Evolutionary conservation across 148 eudicot genomes (phyloP), one percentile per base, ranked within the genome.

Genomic region (Silene uniflora): DNA sequence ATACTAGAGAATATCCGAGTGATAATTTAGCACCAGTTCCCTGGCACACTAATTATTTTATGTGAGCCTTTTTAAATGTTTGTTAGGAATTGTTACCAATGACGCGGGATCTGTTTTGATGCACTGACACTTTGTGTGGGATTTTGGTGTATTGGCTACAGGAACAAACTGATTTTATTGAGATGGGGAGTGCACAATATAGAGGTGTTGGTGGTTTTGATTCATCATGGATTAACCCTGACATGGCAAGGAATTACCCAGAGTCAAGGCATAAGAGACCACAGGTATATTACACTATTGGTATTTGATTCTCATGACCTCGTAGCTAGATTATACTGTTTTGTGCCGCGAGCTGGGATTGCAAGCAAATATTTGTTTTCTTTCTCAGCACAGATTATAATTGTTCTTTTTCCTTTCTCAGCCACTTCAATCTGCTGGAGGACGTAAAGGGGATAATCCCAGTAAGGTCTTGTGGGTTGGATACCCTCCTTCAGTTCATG

Each of bases 101-200:
- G 62, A 60, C 47, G 6, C 32, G 54, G 4, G 11, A 19, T 75
- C 32, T 75, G 32, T 78, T 19, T 13, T 73, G 39, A 79, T 42
- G 54, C 11, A 55, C 71, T 67, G 7, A 77, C 17, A 63, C 8
- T 39, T 62, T 75, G 4, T 75, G 77, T 56, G n/a, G 49, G 62
- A 16, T 55, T 69, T 49, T 74, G 19, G 21, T 54, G 21, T 70
- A 7, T n/a, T 67, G 21, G 70, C 19, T 56, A 62, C 88, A 94
- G 97, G 98, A 92, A 27, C 96, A 81, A 55, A 73, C 86, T 77
- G 98, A 92, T 62, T 80, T 74, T 66, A 84, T 71, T 71, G 91
- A 90, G 73, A 65, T 83, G 79, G 84, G 87, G 74, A 86, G 88
- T 47, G 86, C 87, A 42, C 91, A 86, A 22, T 80, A 84, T 54